Evolutionary conservation across 2,329 filamentous ascomycete species (phyloP), one percentile per base, ranked within the genome.

Genomic region (Alternaria infectoria): DNA sequence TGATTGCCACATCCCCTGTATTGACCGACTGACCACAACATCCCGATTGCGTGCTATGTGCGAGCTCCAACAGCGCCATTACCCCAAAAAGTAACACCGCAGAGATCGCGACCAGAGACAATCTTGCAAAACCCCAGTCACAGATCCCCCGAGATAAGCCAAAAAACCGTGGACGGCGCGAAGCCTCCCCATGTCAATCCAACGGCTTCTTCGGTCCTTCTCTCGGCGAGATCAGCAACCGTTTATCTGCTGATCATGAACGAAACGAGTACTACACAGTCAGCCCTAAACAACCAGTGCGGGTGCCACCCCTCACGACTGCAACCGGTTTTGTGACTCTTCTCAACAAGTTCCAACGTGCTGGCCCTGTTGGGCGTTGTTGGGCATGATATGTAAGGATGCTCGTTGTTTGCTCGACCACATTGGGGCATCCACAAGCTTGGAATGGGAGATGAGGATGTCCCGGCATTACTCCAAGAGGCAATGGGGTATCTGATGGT

Each of bases 141-240:
- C 30, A 36, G 49, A 52, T 52, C 49, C 49, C 13, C 28, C 28
- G 28, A 52, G 49, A 52, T 52, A 52, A 52, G 49, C 49, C 49
- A 52, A 40, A 52, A 19, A 51, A 30, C 49, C 49, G 49, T 36
- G 30, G 30, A 52, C 28, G 19, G 28, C 49, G 49, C 49, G 49
- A 52, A 40, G 49, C 30, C 19, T 52, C 28, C 28, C 49, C 49
- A 40, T 52, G 30, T 40, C 32, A 36, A 36, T 36, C 49, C 49
- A 52, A 52, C 49, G 19, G 49, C 49, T 52, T 40, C 28, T 36
- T 52, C 49, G 49, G 30, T 52, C 49, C 49, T 52, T 52, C 30
- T 52, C 19, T 52, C 49, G 49, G 49, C 21, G 9, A 12, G 49
- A 52, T 36, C 49, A 52, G 28, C 30, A 30, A 52, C 49, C 49